Base-by-base conservation (phyloP, 441 rosid genomes). In the California macrophylla region DNA sequence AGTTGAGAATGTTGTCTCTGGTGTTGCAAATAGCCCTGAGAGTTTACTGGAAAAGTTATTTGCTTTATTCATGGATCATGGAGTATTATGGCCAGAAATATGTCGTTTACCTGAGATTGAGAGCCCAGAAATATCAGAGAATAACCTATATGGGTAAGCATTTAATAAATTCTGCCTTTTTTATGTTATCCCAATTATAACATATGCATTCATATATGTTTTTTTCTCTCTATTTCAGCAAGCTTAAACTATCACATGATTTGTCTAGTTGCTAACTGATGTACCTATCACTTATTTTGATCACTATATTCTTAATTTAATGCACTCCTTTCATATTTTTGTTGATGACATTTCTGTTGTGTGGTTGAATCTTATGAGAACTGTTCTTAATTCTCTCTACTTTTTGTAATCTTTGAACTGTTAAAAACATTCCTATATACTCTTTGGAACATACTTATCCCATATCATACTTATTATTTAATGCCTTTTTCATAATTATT, bases 21-120 rank as follows among this genome's bases (percentile, higher is more conserved):
- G 71, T 73, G 72, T 72, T 26, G 76, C 81, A 65, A 74, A 74
- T 74, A 80, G 77, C 79, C 77, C 84, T 69, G 93, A 88, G 54
- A 80, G 81, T 72, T 81, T 82, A 36, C 81, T 90, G 79, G 99
- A 95, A 81, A 92, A 89, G 85, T 77, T 92, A 80, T 95, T 95
- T 83, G 77, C 87, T 29, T 81, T 95, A 70, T 95, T 95, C 78
- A 82, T 91, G 84, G 99, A 95, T 74, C 99, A 95, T 72, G 99
- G 98, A 72, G 84, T 79, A 80, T 72, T 89, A 68, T 95, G 96
- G 98, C 93, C 98, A 8, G 97, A 90, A 75, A 81, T 95, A 68
- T 85, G 91, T 80, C 82, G 78, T 79, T 81, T 82, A 75, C 86
- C 89, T 65, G 98, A 92, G 84, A 84, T 82, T 71, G 85, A 74